phyloP scores from a whole-genome alignment of 495 filamentous ascomycete species.

The Arthonia radiata region DNA sequence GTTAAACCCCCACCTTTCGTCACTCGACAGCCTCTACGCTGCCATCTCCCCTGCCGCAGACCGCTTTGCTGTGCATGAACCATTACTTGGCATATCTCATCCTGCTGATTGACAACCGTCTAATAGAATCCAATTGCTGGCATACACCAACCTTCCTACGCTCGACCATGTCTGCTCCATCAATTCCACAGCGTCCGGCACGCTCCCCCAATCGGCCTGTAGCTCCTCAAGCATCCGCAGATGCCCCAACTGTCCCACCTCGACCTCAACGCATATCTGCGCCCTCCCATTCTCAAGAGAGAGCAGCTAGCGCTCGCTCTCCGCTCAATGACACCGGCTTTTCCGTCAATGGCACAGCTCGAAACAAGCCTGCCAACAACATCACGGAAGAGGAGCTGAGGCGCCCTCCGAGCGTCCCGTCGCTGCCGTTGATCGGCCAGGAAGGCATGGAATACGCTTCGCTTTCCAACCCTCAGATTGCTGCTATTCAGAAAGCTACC shows the following conservation, averaged over 20 bases:
- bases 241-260: slow-evolving; percentile 37
- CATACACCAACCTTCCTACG: too few species aligned
- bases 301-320: slow-evolving; percentile 58
- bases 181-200: slow-evolving; percentile 39
- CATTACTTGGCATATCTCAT: too few species aligned
- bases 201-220: slow-evolving; percentile 8
- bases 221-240: slow-evolving; percentile 14
- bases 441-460: slow-evolving; percentile 74
- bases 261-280: slow-evolving; percentile 47
- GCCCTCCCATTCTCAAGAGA: slow-evolving; percentile 53
- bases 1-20: too few species aligned
- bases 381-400: slow-evolving; percentile 20
- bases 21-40: too few species aligned
- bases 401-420: slow-evolving; percentile 44
- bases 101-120: too few species aligned
- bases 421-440: slow-evolving; percentile 63
- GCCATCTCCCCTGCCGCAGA: too few species aligned
- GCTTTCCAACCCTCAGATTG: slow-evolving; percentile 17
- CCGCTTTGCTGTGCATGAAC: too few species aligned
- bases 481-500: slow-evolving; percentile 16
- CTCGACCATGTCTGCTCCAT: slow-evolving; percentile 25
- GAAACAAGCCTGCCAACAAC: slow-evolving; percentile 15
- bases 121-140: too few species aligned
- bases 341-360: slow-evolving; percentile 17
- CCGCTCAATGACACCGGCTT: slow-evolving; percentile 48